Percentiles rank a stretch among this genome's conserved stretches.
phyloP scores from a whole-genome alignment of 768 basidiomycete genomes.

The Lentinus brumalis region DNA sequence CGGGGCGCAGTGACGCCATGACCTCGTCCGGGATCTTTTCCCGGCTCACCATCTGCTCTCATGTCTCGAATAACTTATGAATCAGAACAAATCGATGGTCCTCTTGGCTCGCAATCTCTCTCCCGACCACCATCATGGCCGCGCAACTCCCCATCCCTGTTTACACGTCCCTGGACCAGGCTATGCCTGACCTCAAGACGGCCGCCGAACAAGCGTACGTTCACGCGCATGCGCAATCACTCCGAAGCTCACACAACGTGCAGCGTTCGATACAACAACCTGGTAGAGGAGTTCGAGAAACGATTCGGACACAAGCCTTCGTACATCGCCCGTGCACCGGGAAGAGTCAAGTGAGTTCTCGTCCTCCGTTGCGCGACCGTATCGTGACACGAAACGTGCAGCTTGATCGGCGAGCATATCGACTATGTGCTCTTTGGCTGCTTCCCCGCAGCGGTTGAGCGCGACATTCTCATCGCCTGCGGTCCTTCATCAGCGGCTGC shows the following conservation, averaged over 20 bases:
- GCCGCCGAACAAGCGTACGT: constrained; percentile 51
- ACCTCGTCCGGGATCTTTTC: background rate
- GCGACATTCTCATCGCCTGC: constrained; percentile 82
- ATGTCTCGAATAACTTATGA: background rate
- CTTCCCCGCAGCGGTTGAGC: constrained; percentile 82
- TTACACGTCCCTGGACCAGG: constrained; percentile 55
- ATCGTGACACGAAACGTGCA: background rate
- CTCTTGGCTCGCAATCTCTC: background rate
- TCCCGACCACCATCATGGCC: constrained; percentile 40
- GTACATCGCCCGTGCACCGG: constrained; percentile 77
- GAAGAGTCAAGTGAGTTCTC: constrained; percentile 68
- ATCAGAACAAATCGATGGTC: constrained; percentile 5
- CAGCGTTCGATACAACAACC: constrained; percentile 59
- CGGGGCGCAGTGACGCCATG: constrained; percentile 4
- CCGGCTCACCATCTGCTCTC: constrained; percentile 4
- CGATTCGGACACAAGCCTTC: constrained; percentile 68
- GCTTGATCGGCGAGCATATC: constrained; percentile 71
- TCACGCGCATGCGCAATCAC: background rate
- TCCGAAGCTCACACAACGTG: background rate
- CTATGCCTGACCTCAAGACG: constrained; percentile 55
- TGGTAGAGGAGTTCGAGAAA: constrained; percentile 60
- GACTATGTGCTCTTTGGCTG: constrained; percentile 86
- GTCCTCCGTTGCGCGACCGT: background rate
- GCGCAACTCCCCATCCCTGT: constrained; percentile 62
- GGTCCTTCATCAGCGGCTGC: constrained; percentile 36